Percentiles rank a stretch among this genome's conserved stretches.
These are phyloP conservation scores for Lactifluus hygrophoroides DNA, from an alignment of 768 basidiomycete genomes.

Conservation along the genomic window DNA sequence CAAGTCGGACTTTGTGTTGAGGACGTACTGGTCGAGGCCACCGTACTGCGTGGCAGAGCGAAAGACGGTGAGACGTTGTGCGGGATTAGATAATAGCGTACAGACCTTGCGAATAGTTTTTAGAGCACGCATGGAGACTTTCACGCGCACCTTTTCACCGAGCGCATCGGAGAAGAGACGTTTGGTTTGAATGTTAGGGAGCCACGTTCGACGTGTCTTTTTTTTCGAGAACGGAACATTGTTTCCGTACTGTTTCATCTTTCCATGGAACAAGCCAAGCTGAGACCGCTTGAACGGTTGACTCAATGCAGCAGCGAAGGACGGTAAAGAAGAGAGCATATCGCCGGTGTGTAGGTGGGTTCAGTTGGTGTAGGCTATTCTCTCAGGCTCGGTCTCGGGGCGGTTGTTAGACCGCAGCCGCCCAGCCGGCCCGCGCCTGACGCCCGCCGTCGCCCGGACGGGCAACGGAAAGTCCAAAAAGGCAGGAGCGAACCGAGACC, in stretches of 20 bases:
- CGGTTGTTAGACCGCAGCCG: too few relatives aligned
- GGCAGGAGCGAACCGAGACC: constrained; percentile 7
- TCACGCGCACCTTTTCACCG: constrained; percentile 48
- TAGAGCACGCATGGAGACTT: constrained; percentile 68
- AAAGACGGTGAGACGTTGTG: neutral
- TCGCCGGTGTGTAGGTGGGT: neutral
- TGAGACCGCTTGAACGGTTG: constrained; percentile 77
- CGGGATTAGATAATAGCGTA: neutral
- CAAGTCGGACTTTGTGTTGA: constrained; percentile 32
- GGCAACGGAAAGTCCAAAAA: neutral
- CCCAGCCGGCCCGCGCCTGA: neutral
- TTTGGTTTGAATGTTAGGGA: constrained; percentile 80
- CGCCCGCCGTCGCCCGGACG: neutral
- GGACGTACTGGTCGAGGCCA: constrained; percentile 35
- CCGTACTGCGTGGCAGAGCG: constrained; percentile 22
- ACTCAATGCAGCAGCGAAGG: constrained; percentile 32
- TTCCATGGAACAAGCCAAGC: constrained; percentile 76
- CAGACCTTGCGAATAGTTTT: constrained; percentile 77
- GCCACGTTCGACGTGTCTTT: constrained; percentile 82
- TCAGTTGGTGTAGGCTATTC: too few relatives aligned
- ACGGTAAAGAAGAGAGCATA: constrained; percentile 31
- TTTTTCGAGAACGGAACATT: constrained; percentile 84
- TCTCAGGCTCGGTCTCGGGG: too few relatives aligned
- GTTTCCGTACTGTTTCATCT: constrained; percentile 73
- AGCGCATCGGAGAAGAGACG: constrained; percentile 60